These are phyloP conservation scores for Xylaria sp. DNA, from an alignment of 2,329 filamentous ascomycete species.

Conservation along the genomic window DNA sequence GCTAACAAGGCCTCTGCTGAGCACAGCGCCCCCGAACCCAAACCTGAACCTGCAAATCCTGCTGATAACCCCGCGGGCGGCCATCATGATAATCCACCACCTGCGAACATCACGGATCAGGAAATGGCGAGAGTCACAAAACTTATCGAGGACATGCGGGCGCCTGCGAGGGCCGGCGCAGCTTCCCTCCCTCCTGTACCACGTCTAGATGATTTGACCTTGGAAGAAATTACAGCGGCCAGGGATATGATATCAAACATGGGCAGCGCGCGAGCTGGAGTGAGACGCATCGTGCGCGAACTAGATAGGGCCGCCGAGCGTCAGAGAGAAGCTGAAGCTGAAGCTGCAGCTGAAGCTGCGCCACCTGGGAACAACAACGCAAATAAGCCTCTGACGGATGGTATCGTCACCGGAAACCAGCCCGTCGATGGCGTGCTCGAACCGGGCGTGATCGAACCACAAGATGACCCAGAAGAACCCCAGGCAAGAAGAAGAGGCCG, in stretches of 20 bases:
- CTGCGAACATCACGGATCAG: neutral
- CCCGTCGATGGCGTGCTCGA: no score
- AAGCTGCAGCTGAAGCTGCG: neutral
- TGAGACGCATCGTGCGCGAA: neutral
- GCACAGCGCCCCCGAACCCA: no score
- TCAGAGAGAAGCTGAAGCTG: neutral
- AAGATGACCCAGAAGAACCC: no score
- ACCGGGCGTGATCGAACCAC: no score
- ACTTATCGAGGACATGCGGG: constrained; percentile 9
- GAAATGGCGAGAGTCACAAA: neutral
- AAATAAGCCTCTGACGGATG: neutral
- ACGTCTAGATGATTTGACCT: constrained; percentile 3
- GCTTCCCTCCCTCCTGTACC: neutral
- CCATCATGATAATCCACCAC: neutral
- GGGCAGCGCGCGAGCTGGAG: neutral
- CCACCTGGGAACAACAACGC: neutral
- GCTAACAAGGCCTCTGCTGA: no score
- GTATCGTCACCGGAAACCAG: no score
- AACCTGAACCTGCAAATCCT: neutral
- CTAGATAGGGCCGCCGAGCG: constrained; percentile 2
- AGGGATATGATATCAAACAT: constrained; percentile 9
- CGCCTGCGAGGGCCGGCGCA: neutral
- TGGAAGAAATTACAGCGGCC: constrained; percentile 3
- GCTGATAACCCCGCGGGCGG: neutral
- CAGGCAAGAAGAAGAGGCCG: no score